Percentiles rank a stretch among this genome's conserved stretches.
These are phyloP conservation scores for Peniophora sp. DNA, from an alignment of 1,284 basidiomycete species.

Conservation along the genomic window DNA sequence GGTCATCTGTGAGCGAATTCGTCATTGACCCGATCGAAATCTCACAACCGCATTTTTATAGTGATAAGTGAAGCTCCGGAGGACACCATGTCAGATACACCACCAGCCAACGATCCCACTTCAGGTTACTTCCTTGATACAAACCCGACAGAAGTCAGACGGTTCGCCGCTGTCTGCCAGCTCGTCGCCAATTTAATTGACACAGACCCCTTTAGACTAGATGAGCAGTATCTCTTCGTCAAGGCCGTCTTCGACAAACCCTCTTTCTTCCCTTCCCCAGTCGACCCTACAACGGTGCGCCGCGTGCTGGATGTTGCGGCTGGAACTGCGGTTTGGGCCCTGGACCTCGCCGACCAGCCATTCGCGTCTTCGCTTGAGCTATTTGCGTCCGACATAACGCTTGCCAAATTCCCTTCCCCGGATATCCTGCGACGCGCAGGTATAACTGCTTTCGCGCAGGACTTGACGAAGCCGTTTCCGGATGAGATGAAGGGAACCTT, in stretches of 20 bases:
- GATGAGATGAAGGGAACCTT: slow-evolving; percentile 7
- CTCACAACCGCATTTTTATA: too few species aligned
- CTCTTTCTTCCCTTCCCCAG: background rate
- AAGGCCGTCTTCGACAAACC: background rate
- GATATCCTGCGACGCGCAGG: background rate
- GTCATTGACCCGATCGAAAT: too few species aligned
- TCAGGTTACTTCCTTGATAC: too few species aligned
- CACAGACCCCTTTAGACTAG: background rate
- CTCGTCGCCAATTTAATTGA: background rate
- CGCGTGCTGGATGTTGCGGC: background rate
- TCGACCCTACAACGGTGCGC: background rate
- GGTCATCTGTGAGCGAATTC: too few species aligned
- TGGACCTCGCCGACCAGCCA: background rate
- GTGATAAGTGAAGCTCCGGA: too few species aligned
- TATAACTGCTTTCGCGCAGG: slow-evolving; percentile 4
- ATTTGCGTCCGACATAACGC: slow-evolving; percentile 5
- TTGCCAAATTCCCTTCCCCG: background rate
- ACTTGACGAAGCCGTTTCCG: slow-evolving; percentile 6
- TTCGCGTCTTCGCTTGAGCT: background rate
- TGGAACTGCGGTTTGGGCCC: background rate
- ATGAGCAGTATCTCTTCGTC: background rate
- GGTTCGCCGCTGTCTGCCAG: background rate
- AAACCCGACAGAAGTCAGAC: background rate
- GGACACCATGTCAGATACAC: too few species aligned
- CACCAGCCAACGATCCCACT: too few species aligned